These are phyloP conservation scores for Uromyces viciae-fabae DNA, from an alignment of 1,284 basidiomycete genomes.

Conservation along the genomic window DNA sequence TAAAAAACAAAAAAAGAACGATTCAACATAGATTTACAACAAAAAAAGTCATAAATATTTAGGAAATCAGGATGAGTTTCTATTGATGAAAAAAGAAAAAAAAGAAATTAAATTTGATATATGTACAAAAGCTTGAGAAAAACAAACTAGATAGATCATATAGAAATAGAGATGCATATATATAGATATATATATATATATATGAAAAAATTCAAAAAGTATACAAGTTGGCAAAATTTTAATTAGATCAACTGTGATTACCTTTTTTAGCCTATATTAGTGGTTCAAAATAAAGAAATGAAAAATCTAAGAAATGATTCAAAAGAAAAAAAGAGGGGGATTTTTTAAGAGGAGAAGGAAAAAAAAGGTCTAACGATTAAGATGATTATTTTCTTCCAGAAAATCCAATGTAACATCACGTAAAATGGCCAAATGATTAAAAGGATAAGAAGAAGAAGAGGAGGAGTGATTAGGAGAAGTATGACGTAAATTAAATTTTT, in stretches of 20 bases:
- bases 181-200: too few relatives aligned
- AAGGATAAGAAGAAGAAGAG: neutral
- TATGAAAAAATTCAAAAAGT: too few relatives aligned
- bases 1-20: too few relatives aligned
- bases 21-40: too few relatives aligned
- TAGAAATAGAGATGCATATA: too few relatives aligned
- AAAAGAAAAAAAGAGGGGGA: neutral
- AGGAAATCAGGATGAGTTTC: too few relatives aligned
- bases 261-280: neutral
- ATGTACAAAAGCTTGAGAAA: too few relatives aligned
- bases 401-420: constrained; percentile 7
- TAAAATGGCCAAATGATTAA: neutral
- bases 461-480: too few relatives aligned
- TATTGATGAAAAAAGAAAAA: too few relatives aligned
- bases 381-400: neutral
- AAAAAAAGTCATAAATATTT: too few relatives aligned
- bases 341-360: neutral
- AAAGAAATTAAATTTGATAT: too few relatives aligned
- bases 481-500: neutral
- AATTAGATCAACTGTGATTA: neutral
- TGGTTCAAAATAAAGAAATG: neutral
- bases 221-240: neutral
- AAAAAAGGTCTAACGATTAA: neutral
- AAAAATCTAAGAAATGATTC: neutral
- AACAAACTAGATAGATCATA: too few relatives aligned